Conservation (phyloP, 1,139 yeast species). For the Protomyces gravidus region DNA sequence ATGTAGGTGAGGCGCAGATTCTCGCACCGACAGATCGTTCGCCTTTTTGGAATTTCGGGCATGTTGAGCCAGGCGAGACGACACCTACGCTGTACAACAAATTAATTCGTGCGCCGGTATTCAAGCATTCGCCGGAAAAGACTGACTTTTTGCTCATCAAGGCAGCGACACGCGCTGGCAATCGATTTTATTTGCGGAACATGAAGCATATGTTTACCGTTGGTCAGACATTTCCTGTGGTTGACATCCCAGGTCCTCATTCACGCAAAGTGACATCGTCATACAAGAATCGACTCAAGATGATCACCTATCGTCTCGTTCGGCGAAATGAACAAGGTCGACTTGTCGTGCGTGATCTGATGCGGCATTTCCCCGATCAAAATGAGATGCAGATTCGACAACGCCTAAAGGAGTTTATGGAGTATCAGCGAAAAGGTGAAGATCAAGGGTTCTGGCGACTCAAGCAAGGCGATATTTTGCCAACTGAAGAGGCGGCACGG, state of each 20-base stretch:
- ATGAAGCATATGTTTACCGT: slow-evolving; percentile 75
- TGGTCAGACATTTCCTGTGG: slow-evolving; percentile 90
- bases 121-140: slow-evolving; percentile 68
- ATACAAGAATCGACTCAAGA: slow-evolving; percentile 80
- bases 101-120: slow-evolving; percentile 88
- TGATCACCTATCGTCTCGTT: slow-evolving; percentile 87
- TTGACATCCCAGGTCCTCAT: slow-evolving; percentile 96
- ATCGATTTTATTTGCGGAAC: slow-evolving; percentile 57
- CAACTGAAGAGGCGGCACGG: slow-evolving; percentile 72
- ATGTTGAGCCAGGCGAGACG: slow-evolving; percentile 88
- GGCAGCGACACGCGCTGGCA: slow-evolving; percentile 52
- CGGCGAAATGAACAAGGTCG: slow-evolving; percentile 72
- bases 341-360: slow-evolving; percentile 78
- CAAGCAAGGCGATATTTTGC: slow-evolving; percentile 65
- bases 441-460: slow-evolving; percentile 97
- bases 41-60: slow-evolving; percentile 98
- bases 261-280: slow-evolving; percentile 93
- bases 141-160: slow-evolving; percentile 81
- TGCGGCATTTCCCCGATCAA: slow-evolving; percentile 92
- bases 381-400: slow-evolving; percentile 97
- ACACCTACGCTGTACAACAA: slow-evolving; percentile 92
- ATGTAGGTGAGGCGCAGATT: slow-evolving; percentile 92
- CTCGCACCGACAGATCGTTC: slow-evolving; percentile 91
- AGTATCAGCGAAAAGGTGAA: slow-evolving; percentile 87
- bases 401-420: slow-evolving; percentile 95